Conservation (phyloP, 345 rosid genomes). For the Salix suchowensis region DNA sequence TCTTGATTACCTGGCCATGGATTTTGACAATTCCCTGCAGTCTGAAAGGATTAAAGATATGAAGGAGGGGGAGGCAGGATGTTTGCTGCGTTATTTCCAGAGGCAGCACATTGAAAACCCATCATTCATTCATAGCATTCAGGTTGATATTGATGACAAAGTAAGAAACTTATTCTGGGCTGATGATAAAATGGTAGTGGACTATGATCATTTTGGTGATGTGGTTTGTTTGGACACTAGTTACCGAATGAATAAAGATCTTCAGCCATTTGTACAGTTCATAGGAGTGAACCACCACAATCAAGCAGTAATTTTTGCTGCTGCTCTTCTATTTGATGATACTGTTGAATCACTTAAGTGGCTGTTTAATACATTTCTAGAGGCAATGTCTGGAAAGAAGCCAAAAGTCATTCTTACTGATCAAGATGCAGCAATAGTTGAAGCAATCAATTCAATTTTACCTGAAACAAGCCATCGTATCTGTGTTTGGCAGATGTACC, state of each 20-base stretch:
- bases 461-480: conserved; percentile 27
- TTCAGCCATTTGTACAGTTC: conserved; percentile 32
- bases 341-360: conserved; percentile 32
- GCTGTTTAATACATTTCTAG: conserved; percentile 29
- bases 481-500: conserved; percentile 35
- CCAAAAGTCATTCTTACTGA: conserved; percentile 39
- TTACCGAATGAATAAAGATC: conserved; percentile 22
- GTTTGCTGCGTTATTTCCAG: conserved; percentile 30
- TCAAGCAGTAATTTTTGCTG: conserved; percentile 30
- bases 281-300: conserved; percentile 38
- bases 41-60: conserved; percentile 27
- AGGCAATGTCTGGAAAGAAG: conserved; percentile 36
- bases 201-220: conserved; percentile 32
- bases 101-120: conserved; percentile 34
- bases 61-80: conserved; percentile 35
- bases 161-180: conserved; percentile 42
- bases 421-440: conserved; percentile 32
- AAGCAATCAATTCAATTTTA: conserved; percentile 30
- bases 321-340: conserved; percentile 35
- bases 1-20: conserved; percentile 23
- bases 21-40: conserved; percentile 19
- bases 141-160: conserved; percentile 33
- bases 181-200: conserved; percentile 29
- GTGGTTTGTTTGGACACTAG: conserved; percentile 37
- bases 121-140: conserved; percentile 21